phyloP scores from a whole-genome alignment of 495 filamentous ascomycete species.

The Aspergillus mulundensis region DNA sequence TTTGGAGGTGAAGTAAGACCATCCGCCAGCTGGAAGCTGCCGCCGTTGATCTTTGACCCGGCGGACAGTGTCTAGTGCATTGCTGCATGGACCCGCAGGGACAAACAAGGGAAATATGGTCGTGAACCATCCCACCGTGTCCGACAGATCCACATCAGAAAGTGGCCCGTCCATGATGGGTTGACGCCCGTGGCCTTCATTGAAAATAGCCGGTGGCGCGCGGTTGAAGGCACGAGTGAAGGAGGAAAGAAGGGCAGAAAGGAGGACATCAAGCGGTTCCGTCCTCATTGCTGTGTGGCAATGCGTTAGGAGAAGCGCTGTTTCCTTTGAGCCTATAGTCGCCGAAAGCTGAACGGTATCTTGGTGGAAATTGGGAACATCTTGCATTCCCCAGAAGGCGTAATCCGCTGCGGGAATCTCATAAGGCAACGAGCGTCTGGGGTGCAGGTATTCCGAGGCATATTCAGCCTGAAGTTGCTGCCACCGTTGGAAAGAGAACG shows the following conservation, averaged over 20 bases:
- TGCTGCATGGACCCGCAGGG: background rate
- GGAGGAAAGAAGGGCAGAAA: background rate
- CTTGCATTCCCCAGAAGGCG: background rate
- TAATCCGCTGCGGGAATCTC: background rate
- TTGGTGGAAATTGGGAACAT: background rate
- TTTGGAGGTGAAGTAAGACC: conserved; percentile 22
- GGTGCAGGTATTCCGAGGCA: background rate
- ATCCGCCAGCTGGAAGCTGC: conserved; percentile 23
- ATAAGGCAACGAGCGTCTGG: background rate
- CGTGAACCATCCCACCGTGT: conserved; percentile 7
- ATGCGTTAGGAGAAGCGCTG: background rate
- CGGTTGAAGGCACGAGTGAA: conserved; percentile 4
- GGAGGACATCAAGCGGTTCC: background rate
- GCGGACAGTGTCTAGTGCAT: background rate
- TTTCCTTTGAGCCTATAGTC: background rate
- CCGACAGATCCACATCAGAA: conserved; percentile 1
- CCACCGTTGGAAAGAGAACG: background rate
- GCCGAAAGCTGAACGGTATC: background rate
- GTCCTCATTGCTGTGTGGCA: background rate
- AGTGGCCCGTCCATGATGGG: background rate
- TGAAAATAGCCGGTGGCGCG: background rate
- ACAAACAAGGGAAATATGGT: conserved; percentile 18
- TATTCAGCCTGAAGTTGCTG: background rate
- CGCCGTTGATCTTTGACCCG: conserved; percentile 18
- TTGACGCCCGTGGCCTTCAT: conserved; percentile 7